phyloP scores from a whole-genome alignment of 1,139 yeast genomes.

The Geotrichum candidum region DNA sequence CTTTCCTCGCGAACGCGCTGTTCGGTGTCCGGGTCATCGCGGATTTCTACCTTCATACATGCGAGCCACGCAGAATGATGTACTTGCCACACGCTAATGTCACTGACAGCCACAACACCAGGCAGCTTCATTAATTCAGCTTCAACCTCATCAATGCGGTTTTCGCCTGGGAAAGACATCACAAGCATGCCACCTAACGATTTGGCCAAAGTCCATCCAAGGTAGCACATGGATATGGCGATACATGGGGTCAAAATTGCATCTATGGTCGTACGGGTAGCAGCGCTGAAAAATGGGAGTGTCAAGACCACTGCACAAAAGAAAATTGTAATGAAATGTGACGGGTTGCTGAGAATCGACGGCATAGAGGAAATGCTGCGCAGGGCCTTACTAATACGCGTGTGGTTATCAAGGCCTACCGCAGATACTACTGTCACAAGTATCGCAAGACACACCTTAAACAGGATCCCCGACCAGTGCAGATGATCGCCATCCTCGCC shows the following conservation, averaged over 20 bases:
- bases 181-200: conserved; percentile 41
- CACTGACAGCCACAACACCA: conserved; percentile 31
- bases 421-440: conserved; percentile 34
- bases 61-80: conserved; percentile 41
- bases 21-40: conserved; percentile 33
- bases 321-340: conserved; percentile 55
- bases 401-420: conserved; percentile 32
- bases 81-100: conserved; percentile 40
- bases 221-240: conserved; percentile 38
- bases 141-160: conserved; percentile 31
- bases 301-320: conserved; percentile 42
- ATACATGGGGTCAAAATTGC: conserved; percentile 36
- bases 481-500: conserved; percentile 27
- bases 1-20: conserved; percentile 32
- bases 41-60: conserved; percentile 33
- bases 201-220: conserved; percentile 40
- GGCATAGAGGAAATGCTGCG: conserved; percentile 24
- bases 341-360: conserved; percentile 46
- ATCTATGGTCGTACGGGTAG: conserved; percentile 24
- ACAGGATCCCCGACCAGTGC: conserved; percentile 25
- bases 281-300: conserved; percentile 29
- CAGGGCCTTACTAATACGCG: conserved; percentile 31
- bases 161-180: conserved; percentile 40
- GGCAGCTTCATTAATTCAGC: conserved; percentile 26
- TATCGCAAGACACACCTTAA: conserved; percentile 32